Evolutionary conservation across 257 asterid genomes (phyloP).

Genomic region (Nicotiana otophora): DNA sequence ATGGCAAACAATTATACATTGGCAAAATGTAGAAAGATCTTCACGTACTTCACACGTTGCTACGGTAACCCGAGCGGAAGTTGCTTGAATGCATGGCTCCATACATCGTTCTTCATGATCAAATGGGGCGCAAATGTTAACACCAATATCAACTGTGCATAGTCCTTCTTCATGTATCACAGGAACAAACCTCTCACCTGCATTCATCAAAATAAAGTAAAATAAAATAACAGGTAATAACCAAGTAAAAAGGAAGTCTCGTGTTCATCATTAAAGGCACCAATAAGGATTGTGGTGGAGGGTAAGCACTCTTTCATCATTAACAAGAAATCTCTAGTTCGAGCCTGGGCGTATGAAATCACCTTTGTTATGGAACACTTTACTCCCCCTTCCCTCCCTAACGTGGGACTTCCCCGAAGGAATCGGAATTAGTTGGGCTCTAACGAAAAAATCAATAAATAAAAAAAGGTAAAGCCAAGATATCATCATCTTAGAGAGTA

Average conservation of each 20-base stretch:
- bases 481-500: neutral
- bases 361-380: too few relatives aligned
- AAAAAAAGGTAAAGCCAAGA: neutral
- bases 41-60: neutral
- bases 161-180: neutral
- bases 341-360: too few relatives aligned
- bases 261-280: too few relatives aligned
- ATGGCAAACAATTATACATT: neutral
- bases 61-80: too few relatives aligned
- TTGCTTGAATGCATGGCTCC: neutral
- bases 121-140: neutral
- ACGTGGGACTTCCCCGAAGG: too few relatives aligned
- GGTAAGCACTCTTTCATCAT: too few relatives aligned
- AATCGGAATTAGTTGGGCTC: too few relatives aligned
- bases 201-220: neutral
- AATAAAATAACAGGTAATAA: neutral
- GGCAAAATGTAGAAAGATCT: neutral
- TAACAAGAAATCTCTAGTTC: too few relatives aligned
- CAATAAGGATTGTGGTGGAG: too few relatives aligned
- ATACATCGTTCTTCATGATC: neutral
- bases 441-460: too few relatives aligned
- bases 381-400: too few relatives aligned
- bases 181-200: neutral
- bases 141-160: neutral
- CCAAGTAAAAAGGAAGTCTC: too few relatives aligned